Percentiles rank a stretch among this genome's conserved stretches.
Evolutionary conservation across 192 early-diverging fungal genomes (phyloP).

Genomic region (Blastocladiella britannica): DNA sequence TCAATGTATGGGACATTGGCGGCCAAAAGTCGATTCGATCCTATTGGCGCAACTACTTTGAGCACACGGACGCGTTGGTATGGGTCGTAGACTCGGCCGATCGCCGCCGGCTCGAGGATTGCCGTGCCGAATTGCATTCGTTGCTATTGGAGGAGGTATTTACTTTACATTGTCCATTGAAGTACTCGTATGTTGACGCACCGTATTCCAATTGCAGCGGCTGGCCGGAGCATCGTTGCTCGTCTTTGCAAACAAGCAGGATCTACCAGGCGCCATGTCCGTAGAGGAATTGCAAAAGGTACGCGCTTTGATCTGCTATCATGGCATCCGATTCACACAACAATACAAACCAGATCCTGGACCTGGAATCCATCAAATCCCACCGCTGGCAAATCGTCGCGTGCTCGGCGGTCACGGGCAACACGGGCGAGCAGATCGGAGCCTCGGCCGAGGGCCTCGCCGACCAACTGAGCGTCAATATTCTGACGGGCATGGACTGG

Average conservation of each 20-base stretch:
- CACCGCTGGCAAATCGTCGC: conserved; percentile 86
- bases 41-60: conserved; percentile 99
- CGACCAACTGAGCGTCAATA: conserved; percentile 16
- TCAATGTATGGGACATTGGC: conserved; percentile 94
- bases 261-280: conserved; percentile 61
- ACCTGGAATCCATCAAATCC: conserved; percentile 45
- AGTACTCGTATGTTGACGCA: no score
- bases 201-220: conserved; percentile 17
- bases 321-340: background rate
- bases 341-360: conserved; percentile 26
- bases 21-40: conserved; percentile 90
- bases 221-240: conserved; percentile 80
- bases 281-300: conserved; percentile 50
- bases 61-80: conserved; percentile 88
- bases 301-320: background rate
- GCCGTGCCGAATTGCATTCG: conserved; percentile 47
- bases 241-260: conserved; percentile 97
- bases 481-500: conserved; percentile 88
- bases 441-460: no score
- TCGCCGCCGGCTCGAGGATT: conserved; percentile 54
- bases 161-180: no score
- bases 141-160: conserved; percentile 74
- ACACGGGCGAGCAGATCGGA: conserved; percentile 19
- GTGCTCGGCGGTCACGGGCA: conserved; percentile 76
- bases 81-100: conserved; percentile 98